Evolutionary conservation across 805 yeast genomes (phyloP).

Genomic region (Jamesozyma spencerorum): DNA sequence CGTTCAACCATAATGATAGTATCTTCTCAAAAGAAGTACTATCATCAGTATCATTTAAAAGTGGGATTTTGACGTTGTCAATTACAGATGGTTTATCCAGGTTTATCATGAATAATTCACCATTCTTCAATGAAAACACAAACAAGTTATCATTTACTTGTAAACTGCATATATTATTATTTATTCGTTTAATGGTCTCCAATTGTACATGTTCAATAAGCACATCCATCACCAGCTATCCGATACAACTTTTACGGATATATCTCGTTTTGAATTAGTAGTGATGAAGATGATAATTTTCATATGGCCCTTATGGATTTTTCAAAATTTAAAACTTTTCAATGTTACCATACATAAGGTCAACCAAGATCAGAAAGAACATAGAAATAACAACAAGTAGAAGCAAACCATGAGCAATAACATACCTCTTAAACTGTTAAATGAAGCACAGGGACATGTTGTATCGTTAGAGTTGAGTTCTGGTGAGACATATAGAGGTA

Average conservation of each 20-base stretch:
- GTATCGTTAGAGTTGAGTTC: slow-evolving; percentile 74
- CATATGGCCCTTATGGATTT: background rate
- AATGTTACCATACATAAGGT: background rate
- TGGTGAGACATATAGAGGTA: slow-evolving; percentile 85
- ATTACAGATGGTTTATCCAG: slow-evolving; percentile 57
- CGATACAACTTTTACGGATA: background rate
- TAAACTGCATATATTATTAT: slow-evolving; percentile 37
- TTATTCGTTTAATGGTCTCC: slow-evolving; percentile 42
- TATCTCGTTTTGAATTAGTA: too few relatives aligned
- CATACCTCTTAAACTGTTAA: slow-evolving; percentile 75
- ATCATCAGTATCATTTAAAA: slow-evolving; percentile 8
- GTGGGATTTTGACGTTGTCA: slow-evolving; percentile 32
- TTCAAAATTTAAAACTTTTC: background rate
- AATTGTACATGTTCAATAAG: slow-evolving; percentile 35
- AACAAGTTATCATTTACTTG: slow-evolving; percentile 49
- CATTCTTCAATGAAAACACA: slow-evolving; percentile 43
- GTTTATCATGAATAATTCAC: slow-evolving; percentile 54
- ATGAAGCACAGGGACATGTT: slow-evolving; percentile 84
- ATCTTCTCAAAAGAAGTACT: slow-evolving; percentile 15
- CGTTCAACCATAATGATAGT: slow-evolving; percentile 20
- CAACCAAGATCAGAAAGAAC: too few relatives aligned
- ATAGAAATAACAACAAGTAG: too few relatives aligned
- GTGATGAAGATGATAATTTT: too few relatives aligned
- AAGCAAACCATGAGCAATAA: slow-evolving; percentile 2
- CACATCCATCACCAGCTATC: slow-evolving; percentile 13